Evolutionary conservation across 2,329 filamentous ascomycete genomes (phyloP).

Genomic region (Xylariomycetidae sp.): DNA sequence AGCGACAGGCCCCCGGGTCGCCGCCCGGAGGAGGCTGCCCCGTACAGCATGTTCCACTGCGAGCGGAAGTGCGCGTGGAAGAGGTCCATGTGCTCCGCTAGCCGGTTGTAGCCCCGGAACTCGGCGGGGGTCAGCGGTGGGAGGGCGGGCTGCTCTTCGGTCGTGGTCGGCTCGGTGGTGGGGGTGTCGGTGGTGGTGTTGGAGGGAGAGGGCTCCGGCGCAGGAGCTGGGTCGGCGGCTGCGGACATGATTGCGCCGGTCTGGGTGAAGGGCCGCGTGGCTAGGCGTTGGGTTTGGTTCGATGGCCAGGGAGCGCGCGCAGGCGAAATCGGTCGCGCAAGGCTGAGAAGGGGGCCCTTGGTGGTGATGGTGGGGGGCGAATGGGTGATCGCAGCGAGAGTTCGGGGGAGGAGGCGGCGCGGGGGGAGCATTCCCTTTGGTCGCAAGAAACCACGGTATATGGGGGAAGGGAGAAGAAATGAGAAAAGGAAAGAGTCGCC

Average conservation of each 20-base stretch:
- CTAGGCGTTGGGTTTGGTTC: neutral
- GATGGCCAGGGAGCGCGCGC: no score
- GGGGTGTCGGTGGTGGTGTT: neutral
- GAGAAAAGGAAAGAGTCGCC: no score
- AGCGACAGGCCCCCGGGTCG: conserved; percentile 61
- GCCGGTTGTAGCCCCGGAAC: conserved; percentile 63
- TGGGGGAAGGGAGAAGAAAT: no score
- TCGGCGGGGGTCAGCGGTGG: conserved; percentile 61
- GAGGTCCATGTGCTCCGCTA: conserved; percentile 69
- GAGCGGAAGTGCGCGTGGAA: conserved; percentile 76
- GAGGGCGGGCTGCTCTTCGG: conserved; percentile 33
- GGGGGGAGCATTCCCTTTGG: no score
- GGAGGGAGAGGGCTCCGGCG: neutral
- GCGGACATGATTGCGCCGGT: neutral
- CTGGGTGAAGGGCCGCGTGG: neutral
- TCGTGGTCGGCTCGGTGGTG: neutral
- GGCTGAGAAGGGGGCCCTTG: no score
- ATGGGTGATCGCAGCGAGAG: no score
- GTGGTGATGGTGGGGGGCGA: no score
- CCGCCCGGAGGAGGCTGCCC: conserved; percentile 52
- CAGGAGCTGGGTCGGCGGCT: neutral
- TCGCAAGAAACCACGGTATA: no score
- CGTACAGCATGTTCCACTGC: conserved; percentile 66
- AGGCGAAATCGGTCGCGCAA: no score
- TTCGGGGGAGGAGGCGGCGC: no score